Evolutionary conservation across 148 eudicot species (phyloP), one percentile per base, ranked within the genome.

Genomic region (Euryodendron excelsum): DNA sequence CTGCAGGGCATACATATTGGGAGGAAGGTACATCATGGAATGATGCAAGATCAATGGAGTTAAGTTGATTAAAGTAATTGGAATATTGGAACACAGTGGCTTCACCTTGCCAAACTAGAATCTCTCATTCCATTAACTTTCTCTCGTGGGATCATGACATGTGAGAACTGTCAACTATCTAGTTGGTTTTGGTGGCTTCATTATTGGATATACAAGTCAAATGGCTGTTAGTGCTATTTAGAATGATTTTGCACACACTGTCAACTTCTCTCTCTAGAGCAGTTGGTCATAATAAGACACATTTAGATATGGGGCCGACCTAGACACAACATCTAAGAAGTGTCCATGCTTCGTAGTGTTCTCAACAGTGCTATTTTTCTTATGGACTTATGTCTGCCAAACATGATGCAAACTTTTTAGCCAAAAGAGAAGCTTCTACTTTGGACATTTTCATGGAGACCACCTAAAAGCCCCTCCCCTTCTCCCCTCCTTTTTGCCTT

Each of bases 1-100:
- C 62, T 20, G 41, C 6, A 14, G 17, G 62, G 33, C 62, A n/a
- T n/a, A 31, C 17, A 34, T 30, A 56, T 50, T 31, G 4, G 5
- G 31, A 72, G 62, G 75, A 30, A 48, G 20, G 56, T 15, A 69
- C 39, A 71, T 30, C 74, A 48, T 8, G 30, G 63, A 59, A 59
- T 28, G 39, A 71, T 28, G 59, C 23, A 47, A 48, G 59, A 48
- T 30, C 58, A 71, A 27, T 28, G 10, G 21, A 23, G 74, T 33
- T 52, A 47, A 71, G 39, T 69, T 48, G 37, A 71, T 70, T 31
- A 8, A 18, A 12, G 30, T 33, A 71, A 48, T 47, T 47, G 23
- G 23, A 17, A 47, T 15, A 71, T 9, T 28, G 59, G 25, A 45
- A 23, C 72, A 45, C 11, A n/a, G n/a, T n/a, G n/a, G n/a, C n/a